These are phyloP conservation scores for Heritiera littoralis DNA, from an alignment of 345 rosid genomes.

Conservation along the genomic window DNA sequence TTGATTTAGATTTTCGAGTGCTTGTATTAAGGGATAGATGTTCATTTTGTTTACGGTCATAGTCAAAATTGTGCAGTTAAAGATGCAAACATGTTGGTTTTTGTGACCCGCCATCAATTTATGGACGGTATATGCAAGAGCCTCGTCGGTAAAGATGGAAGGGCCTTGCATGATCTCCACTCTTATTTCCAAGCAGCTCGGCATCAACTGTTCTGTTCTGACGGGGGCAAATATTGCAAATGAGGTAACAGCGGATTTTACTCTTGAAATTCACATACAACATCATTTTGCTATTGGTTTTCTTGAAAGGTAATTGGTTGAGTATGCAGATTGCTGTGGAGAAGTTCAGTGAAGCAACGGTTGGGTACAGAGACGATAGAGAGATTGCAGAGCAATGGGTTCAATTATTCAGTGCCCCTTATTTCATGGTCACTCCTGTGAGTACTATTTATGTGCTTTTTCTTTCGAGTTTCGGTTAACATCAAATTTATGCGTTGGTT, in stretches of 20 bases:
- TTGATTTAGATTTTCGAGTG: background rate
- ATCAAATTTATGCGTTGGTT: background rate
- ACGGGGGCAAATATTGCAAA: constrained; percentile 98
- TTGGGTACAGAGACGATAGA: constrained; percentile 70
- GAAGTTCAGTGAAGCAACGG: constrained; percentile 95
- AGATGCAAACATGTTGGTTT: constrained; percentile 89
- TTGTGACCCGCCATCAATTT: constrained; percentile 93
- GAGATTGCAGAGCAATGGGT: constrained; percentile 87
- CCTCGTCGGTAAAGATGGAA: constrained; percentile 66
- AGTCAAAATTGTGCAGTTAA: constrained; percentile 48
- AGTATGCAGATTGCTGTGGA: constrained; percentile 75
- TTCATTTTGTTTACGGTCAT: background rate
- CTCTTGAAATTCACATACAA: background rate
- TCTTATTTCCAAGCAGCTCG: constrained; percentile 71
- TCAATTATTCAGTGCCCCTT: constrained; percentile 75
- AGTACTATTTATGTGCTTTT: constrained; percentile 28
- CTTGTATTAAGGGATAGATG: background rate
- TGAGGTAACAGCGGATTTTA: constrained; percentile 52
- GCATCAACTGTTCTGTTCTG: constrained; percentile 78
- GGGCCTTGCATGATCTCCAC: too few species aligned
- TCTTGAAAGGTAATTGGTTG: constrained; percentile 8
- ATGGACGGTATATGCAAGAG: constrained; percentile 86
- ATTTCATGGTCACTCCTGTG: constrained; percentile 85
- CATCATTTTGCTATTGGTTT: background rate
- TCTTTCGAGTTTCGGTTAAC: background rate